Base-by-base conservation (phyloP, 1,284 basidiomycete genomes). In the Puccinia novopanici region DNA sequence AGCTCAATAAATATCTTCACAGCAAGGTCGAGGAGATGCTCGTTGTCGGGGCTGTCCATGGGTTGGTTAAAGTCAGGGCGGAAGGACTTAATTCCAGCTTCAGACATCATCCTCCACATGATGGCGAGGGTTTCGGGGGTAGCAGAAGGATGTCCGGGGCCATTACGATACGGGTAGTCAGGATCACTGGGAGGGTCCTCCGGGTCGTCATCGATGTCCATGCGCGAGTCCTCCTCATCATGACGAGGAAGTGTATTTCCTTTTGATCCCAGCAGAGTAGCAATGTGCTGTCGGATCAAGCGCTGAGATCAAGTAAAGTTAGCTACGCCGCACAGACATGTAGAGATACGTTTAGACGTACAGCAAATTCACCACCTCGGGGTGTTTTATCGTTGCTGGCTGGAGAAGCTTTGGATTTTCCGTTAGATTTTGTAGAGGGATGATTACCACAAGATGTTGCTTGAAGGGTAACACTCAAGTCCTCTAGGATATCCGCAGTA, bases 81-180 rank as follows among this genome's bases (percentile, higher is more conserved):
- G 37, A 78, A 78, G 19, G 34, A 42, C n/a, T 22, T 0, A 37
- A 78, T 48, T 24, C 52, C 54, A 19, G 42, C 67, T 9, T 68
- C 34, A 27, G 6, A n/a, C 65, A 78, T 61, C 76, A 78, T 78
- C 19, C 54, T 55, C 67, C 65, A 61, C 57, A 78, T 70, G 50
- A 78, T 78, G 1, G 19, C 9, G 15, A 78, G 52, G 30, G 65
- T 68, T 59, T 78, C 50, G 0, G 52, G 40, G 1, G 54, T 61
- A 22, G 76, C 76, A 54, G 24, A 30, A 42, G 45, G 54, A 9
- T 71, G 67, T 15, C 67, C 67, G 15, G 76, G 76, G n/a, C 76
- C 76, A 17, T 52, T 27, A 54, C 13, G 75, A 78, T 68, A 70
- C 22, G 65, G 75, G 48, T 54, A 78, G 40, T 50, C 19, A 50